Percentiles rank a stretch among this genome's conserved stretches.
phyloP scores from a whole-genome alignment of 305 asterid species.

The Rubia tinctorum region DNA sequence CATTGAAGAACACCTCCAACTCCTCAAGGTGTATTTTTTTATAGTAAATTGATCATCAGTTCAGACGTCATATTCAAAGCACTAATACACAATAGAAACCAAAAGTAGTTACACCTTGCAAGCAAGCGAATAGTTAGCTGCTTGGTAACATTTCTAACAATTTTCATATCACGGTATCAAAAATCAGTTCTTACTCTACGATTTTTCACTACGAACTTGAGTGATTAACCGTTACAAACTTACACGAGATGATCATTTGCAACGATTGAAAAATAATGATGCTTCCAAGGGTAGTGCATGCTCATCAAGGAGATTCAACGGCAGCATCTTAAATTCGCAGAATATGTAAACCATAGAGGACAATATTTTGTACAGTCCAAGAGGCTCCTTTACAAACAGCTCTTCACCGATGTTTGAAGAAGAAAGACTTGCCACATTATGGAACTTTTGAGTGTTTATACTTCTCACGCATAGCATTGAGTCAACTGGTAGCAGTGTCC shows the following conservation, averaged over 20 bases:
- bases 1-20: too few species aligned
- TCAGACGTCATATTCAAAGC: not conserved
- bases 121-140: constrained; percentile 50
- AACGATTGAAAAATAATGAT: constrained; percentile 48
- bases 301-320: constrained; percentile 27
- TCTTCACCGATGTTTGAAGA: constrained; percentile 47
- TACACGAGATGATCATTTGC: constrained; percentile 34
- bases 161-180: constrained; percentile 20
- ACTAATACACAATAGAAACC: constrained; percentile 4
- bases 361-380: constrained; percentile 29
- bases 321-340: constrained; percentile 24
- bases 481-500: constrained; percentile 46
- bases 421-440: constrained; percentile 62
- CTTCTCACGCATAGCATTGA: constrained; percentile 71
- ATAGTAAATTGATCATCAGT: not conserved
- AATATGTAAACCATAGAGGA: constrained; percentile 31
- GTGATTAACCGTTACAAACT: constrained; percentile 29
- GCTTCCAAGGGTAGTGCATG: constrained; percentile 22
- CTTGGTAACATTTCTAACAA: constrained; percentile 20
- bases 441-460: constrained; percentile 89
- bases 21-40: too few species aligned
- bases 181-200: constrained; percentile 41
- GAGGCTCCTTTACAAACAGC: constrained; percentile 43
- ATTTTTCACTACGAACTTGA: constrained; percentile 27
- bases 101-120: constrained; percentile 15